Evolutionary conservation across 2,329 filamentous ascomycete species (phyloP).

Genomic region (Alternaria alternata): DNA sequence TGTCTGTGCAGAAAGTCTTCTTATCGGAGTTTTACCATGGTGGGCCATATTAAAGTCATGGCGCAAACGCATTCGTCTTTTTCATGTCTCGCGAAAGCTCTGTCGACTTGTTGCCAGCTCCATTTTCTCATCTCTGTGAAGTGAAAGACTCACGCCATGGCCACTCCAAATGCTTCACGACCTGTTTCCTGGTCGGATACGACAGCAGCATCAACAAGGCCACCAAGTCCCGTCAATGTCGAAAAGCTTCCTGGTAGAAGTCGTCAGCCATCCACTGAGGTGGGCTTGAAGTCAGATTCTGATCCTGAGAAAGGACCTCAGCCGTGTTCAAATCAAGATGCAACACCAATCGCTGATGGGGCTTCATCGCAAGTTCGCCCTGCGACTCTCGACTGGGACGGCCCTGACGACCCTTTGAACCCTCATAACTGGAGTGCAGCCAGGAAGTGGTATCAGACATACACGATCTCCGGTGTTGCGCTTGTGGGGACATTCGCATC

Average conservation of each 20-base stretch:
- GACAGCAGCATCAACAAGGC: conserved; percentile 15
- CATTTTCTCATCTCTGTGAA: not conserved
- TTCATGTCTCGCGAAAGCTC: not conserved
- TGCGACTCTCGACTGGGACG: conserved; percentile 18
- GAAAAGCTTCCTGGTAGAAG: conserved; percentile 2
- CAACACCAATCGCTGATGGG: not conserved
- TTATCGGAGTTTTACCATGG: not conserved
- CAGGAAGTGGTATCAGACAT: conserved; percentile 22
- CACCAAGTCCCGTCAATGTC: conserved; percentile 6
- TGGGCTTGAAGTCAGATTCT: not conserved
- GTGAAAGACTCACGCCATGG: not conserved
- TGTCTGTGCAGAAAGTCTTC: not conserved
- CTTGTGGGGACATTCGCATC: conserved; percentile 20
- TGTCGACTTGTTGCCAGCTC: not conserved
- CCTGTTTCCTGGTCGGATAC: conserved; percentile 10
- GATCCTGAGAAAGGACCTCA: not conserved
- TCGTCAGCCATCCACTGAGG: not conserved
- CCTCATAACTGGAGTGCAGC: conserved; percentile 21
- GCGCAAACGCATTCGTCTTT: not conserved
- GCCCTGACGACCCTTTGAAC: conserved; percentile 19
- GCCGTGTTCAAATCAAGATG: not conserved
- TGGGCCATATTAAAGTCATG: conserved; percentile 2
- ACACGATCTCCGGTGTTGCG: conserved; percentile 18
- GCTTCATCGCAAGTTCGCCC: conserved; percentile 8
- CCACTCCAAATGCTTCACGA: not conserved